phyloP scores from a whole-genome alignment of 306 rosid genomes.

The Glycine soja region DNA sequence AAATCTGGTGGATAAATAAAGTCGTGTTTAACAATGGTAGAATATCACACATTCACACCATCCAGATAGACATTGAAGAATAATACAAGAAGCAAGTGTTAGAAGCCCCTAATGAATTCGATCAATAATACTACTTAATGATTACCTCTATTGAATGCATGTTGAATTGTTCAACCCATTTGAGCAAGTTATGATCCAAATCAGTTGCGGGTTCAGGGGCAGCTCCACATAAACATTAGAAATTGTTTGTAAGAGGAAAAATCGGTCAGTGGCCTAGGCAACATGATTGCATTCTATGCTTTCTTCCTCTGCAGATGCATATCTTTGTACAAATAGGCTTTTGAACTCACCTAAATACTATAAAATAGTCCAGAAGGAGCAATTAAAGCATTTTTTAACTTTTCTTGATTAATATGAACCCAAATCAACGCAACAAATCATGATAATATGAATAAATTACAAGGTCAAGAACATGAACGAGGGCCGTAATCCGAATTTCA shows the following conservation, averaged over 20 bases:
- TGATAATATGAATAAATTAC: no score
- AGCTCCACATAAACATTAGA: constrained; percentile 88
- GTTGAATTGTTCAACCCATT: constrained; percentile 72
- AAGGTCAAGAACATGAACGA: no score
- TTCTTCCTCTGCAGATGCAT: constrained; percentile 54
- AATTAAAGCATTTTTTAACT: no score
- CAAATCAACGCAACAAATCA: no score
- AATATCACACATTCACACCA: constrained; percentile 12
- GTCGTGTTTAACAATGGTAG: constrained; percentile 15
- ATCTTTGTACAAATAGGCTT: constrained; percentile 58
- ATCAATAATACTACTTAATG: constrained; percentile 27
- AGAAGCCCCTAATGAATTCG: neutral
- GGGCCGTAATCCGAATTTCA: no score
- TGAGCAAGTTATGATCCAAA: constrained; percentile 78
- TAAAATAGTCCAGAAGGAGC: no score
- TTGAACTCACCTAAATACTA: constrained; percentile 54
- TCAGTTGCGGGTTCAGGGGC: constrained; percentile 85
- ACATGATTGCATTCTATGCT: constrained; percentile 61
- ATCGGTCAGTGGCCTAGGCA: constrained; percentile 92
- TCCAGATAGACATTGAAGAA: constrained; percentile 32
- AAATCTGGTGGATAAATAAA: constrained; percentile 27
- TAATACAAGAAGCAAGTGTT: constrained; percentile 25
- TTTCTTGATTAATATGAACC: no score
- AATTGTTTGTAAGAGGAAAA: constrained; percentile 90
- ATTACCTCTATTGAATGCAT: constrained; percentile 96